Percentiles rank a stretch among this genome's conserved stretches.
These are phyloP conservation scores for Tolypocladium album DNA, from an alignment of 2,329 filamentous ascomycete species.

Conservation along the genomic window DNA sequence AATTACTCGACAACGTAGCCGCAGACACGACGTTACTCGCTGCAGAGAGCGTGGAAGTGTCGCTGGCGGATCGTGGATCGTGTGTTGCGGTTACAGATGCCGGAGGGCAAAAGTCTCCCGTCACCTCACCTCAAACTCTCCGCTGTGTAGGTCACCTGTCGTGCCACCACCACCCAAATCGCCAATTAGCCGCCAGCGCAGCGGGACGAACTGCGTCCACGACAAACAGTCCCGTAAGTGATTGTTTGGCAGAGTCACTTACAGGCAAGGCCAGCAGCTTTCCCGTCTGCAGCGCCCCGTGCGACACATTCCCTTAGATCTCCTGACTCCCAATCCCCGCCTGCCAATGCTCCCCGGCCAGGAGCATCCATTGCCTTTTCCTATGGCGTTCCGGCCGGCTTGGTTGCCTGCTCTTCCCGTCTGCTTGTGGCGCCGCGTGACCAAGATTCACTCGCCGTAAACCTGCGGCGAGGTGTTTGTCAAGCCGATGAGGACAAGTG, in stretches of 20 bases:
- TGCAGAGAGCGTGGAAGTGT: background rate
- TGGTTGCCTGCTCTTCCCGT: background rate
- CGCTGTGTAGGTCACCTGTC: background rate
- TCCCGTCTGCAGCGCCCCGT: background rate
- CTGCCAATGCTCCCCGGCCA: background rate
- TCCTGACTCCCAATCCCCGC: background rate
- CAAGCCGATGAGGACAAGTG: background rate
- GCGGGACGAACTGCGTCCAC: background rate
- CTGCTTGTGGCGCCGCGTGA: background rate
- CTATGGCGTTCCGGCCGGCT: background rate
- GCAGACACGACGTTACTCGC: background rate
- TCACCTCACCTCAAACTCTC: background rate
- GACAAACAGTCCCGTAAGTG: background rate
- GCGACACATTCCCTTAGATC: background rate
- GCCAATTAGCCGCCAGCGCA: background rate
- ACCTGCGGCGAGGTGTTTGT: background rate
- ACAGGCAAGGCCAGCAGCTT: background rate
- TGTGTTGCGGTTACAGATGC: background rate
- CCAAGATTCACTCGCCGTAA: background rate
- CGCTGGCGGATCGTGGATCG: background rate
- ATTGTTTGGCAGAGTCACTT: background rate
- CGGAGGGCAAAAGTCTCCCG: background rate
- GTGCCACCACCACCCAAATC: background rate
- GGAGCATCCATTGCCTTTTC: background rate
- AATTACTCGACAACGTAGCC: background rate